phyloP scores from a whole-genome alignment of 208 protist species.

The Trypanosoma brucei region DNA sequence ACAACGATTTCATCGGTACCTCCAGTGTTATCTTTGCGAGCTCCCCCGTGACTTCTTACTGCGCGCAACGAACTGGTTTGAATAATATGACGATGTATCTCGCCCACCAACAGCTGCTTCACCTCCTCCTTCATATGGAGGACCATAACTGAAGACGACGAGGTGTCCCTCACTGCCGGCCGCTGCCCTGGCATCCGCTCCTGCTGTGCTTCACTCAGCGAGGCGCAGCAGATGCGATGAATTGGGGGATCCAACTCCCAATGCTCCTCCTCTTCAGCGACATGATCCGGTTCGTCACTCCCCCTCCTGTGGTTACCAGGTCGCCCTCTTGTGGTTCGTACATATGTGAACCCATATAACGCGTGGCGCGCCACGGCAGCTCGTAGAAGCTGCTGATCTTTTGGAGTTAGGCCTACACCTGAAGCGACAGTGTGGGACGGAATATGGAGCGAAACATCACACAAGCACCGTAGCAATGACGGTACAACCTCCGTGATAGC shows the following conservation, averaged over 20 bases:
- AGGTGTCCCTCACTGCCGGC: not conserved
- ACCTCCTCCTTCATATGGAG: conserved; percentile 38
- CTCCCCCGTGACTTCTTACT: not conserved
- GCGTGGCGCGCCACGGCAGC: conserved; percentile 50
- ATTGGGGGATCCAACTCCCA: conserved; percentile 49
- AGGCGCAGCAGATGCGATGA: conserved; percentile 23
- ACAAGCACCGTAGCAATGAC: conserved; percentile 55
- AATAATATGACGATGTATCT: conserved; percentile 42
- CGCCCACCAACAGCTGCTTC: conserved; percentile 38
- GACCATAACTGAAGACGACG: conserved; percentile 7
- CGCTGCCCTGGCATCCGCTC: not conserved
- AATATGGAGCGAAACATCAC: conserved; percentile 43
- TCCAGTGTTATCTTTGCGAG: not conserved
- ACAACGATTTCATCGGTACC: not conserved
- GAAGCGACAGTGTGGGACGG: conserved; percentile 41
- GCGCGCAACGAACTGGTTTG: not conserved
- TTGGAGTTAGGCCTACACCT: conserved; percentile 25
- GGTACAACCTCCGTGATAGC: conserved; percentile 33
- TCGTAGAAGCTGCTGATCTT: conserved; percentile 39
- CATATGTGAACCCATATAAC: conserved; percentile 67
- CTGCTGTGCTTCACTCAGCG: not conserved
- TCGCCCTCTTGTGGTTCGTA: conserved; percentile 10
- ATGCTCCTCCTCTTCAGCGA: conserved; percentile 18
- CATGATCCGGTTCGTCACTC: too few relatives aligned
- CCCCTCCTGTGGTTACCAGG: conserved; percentile 5